Evolutionary conservation across 768 basidiomycete genomes (phyloP).

Genomic region (Naganishia randhawae): DNA sequence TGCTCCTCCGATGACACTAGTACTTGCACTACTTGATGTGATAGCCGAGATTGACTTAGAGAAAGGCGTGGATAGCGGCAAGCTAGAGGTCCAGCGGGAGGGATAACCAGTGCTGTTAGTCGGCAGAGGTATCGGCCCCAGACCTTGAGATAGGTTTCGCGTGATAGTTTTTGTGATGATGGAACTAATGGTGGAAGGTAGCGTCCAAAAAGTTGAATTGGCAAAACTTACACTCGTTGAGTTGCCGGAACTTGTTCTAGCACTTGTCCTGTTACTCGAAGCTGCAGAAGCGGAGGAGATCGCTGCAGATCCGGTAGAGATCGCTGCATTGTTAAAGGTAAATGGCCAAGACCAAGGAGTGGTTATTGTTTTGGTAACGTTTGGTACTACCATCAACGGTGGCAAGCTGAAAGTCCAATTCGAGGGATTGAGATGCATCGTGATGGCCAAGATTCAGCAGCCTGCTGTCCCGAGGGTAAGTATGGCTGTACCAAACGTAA

Average conservation of each 20-base stretch:
- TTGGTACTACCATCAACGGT: neutral
- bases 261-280: neutral
- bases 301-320: neutral
- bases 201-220: neutral
- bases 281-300: neutral
- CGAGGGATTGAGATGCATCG: constrained; percentile 14
- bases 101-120: neutral
- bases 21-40: neutral
- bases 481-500: neutral
- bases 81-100: neutral
- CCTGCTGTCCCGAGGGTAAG: neutral
- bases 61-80: neutral
- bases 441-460: neutral
- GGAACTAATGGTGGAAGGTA: too few species aligned
- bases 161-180: too few species aligned
- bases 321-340: neutral
- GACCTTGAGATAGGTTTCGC: too few species aligned
- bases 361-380: neutral
- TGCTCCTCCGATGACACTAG: neutral
- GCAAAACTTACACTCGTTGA: neutral
- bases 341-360: neutral
- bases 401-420: neutral
- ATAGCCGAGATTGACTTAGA: neutral
- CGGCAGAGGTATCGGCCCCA: neutral
- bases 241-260: neutral